Evolutionary conservation across 2,329 filamentous ascomycete genomes (phyloP).

Genomic region (Tricladium varicosporioides): DNA sequence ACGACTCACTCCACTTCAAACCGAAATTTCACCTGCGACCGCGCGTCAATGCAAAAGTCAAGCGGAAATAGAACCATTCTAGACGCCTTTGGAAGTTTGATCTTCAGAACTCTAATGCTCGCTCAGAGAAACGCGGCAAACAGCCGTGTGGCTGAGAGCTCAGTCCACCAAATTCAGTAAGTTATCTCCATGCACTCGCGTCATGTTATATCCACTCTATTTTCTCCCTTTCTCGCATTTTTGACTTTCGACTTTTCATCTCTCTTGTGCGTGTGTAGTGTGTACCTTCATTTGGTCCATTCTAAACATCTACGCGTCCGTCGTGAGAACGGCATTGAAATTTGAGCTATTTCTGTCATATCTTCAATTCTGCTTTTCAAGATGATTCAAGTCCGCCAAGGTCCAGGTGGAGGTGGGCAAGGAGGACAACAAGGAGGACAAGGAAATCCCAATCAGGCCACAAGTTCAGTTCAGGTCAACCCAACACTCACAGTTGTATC

Average conservation of each 20-base stretch:
- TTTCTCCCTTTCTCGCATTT: too few species aligned
- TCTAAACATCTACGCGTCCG: too few species aligned
- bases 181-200: background rate
- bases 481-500: background rate
- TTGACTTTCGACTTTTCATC: too few species aligned
- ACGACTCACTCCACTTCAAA: background rate
- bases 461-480: background rate
- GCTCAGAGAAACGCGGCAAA: background rate
- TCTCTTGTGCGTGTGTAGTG: too few species aligned
- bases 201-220: background rate
- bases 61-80: background rate
- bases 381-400: background rate
- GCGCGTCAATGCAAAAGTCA: constrained; percentile 9
- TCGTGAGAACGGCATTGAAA: background rate
- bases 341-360: background rate
- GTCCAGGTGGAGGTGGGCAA: background rate
- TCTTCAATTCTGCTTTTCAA: background rate
- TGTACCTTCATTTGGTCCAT: too few species aligned
- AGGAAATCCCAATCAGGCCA: background rate
- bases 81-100: constrained; percentile 4
- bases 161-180: background rate
- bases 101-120: constrained; percentile 2
- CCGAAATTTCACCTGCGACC: constrained; percentile 5
- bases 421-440: background rate
- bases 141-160: constrained; percentile 3